Conservation (phyloP, 2,329 filamentous ascomycete species). For the Gaeumannomyces sp. region DNA sequence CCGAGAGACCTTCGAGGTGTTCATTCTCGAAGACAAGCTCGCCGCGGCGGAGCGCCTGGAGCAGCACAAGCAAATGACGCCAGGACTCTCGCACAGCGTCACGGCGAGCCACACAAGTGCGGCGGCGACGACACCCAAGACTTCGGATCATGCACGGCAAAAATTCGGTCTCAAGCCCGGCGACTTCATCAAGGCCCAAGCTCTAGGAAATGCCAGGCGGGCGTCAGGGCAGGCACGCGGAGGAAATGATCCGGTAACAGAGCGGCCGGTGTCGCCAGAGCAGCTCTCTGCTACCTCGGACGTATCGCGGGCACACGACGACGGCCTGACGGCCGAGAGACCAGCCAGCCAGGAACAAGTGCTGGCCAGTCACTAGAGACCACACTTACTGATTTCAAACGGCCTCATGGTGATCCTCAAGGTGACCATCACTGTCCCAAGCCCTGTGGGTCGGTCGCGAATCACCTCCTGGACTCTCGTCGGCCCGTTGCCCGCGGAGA, state of each 20-base stretch:
- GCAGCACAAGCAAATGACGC: no score
- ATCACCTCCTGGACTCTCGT: not conserved
- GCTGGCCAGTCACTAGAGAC: not conserved
- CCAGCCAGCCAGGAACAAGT: no score
- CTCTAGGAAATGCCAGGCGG: not conserved
- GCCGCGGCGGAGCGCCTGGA: no score
- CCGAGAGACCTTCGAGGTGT: conserved; percentile 10
- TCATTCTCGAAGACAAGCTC: not conserved
- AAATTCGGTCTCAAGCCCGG: not conserved
- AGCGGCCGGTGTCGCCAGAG: not conserved
- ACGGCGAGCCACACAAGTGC: no score
- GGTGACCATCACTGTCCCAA: no score
- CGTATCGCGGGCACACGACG: no score
- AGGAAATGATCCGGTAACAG: no score
- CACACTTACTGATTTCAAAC: not conserved
- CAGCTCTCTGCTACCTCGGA: not conserved
- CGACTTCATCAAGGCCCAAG: not conserved
- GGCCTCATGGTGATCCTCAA: not conserved
- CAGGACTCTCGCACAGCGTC: no score
- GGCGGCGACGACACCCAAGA: not conserved
- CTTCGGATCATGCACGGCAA: no score
- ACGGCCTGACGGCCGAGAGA: not conserved
- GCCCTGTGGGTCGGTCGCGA: not conserved
- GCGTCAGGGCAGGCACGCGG: not conserved
- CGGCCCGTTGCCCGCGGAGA: not conserved